Evolutionary conservation across 495 filamentous ascomycete genomes (phyloP).

Genomic region (Penicillium maclennaniae): DNA sequence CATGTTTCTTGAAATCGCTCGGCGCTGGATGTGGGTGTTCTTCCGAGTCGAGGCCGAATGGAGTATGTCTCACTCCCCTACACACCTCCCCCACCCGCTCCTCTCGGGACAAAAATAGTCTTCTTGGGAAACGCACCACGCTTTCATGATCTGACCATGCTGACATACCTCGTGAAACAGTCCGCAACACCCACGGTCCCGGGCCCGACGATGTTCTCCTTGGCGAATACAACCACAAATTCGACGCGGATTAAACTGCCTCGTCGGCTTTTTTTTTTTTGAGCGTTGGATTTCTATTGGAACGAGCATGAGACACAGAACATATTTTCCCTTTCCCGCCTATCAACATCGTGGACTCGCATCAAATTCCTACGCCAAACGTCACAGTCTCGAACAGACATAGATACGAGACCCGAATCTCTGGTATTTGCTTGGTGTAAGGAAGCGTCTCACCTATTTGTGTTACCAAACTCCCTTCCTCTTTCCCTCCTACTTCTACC

Average conservation of each 20-base stretch:
- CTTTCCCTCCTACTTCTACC: not conserved
- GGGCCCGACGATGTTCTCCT: constrained; percentile 52
- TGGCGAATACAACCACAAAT: constrained; percentile 49
- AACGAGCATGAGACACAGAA: constrained; percentile 23
- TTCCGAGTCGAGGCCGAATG: constrained; percentile 92
- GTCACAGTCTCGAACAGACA: constrained; percentile 11
- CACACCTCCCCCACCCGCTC: not conserved
- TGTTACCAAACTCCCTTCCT: constrained; percentile 4
- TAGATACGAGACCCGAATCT: constrained; percentile 19
- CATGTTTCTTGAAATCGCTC: constrained; percentile 76
- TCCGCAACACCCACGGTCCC: constrained; percentile 52
- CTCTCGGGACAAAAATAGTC: constrained; percentile 1
- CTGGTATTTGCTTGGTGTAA: constrained; percentile 9
- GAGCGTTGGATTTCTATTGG: constrained; percentile 1
- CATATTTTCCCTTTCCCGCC: constrained; percentile 1
- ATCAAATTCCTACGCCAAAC: not conserved
- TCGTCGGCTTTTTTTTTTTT: not conserved
- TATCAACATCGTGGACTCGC: not conserved
- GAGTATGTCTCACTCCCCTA: constrained; percentile 45
- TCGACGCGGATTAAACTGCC: constrained; percentile 46
- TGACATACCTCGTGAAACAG: constrained; percentile 31
- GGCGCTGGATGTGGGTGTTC: constrained; percentile 96
- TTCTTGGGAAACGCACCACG: not conserved
- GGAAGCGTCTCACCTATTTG: constrained; percentile 8
- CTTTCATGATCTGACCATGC: constrained; percentile 5